Evolutionary conservation across 768 basidiomycete genomes (phyloP), one percentile per base, ranked within the genome.

Genomic region (Xerocomellus intermedius): DNA sequence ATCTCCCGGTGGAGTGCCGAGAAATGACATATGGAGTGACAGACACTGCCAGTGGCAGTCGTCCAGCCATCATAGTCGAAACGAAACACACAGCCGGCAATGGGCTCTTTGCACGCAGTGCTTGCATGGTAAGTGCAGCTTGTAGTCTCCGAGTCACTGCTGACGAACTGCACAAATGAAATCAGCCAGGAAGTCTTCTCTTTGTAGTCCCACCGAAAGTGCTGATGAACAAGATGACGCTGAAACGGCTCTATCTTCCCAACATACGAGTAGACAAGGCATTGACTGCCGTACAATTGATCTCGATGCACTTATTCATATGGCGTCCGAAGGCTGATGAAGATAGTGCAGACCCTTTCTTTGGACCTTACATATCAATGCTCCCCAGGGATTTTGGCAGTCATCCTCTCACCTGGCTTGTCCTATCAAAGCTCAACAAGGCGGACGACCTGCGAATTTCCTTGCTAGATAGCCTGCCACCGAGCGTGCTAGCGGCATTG

Each of bases 371-470:
- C 67, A 84, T 97, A 43, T 84, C 86, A 0, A 78, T 84, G 1
- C 73, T 98, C 26, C 96, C 96, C 3, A 67, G 68, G 51, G 71
- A 84, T 28, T 95, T 98, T 68, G 77, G 77, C 39, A 75, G 75
- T 24, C 94, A 97, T 73, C 96, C 95, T 6, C 75, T 97, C n/a
- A 81, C 85, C 19, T 94, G 91, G 91, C 54, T 80, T 5, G 75
- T 81, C 44, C 56, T 61, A 14, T 64, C 69, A 50, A 64, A 63
- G 55, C 52, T 56, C 42, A 28, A 49, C 38, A 50, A 44, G 47
- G 52, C 52, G 36, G 55, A 47, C 12, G 50, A 36, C 42, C 49
- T 57, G 50, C 70, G 68, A 5, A 54, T 26, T 21, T 56, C 62
- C 8, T 59, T 86, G 19, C 64, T 86, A 7, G 59, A 69, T 10